Percentiles rank a stretch among this genome's conserved stretches.
phyloP scores from a whole-genome alignment of 345 rosid species.

The Linum tenue region DNA sequence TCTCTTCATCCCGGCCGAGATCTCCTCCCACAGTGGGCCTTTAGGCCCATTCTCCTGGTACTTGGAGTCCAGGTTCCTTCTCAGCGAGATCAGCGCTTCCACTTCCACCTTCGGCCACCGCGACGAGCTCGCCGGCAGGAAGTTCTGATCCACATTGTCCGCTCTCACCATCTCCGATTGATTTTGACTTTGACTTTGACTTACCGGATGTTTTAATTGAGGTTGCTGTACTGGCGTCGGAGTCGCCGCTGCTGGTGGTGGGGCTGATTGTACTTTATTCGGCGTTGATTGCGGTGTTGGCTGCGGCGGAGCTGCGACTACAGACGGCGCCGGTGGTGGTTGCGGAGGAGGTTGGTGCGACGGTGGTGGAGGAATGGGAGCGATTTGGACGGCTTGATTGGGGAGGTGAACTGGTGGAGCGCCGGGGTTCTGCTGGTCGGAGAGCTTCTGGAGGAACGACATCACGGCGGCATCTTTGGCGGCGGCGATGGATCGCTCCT shows the following conservation, averaged over 20 bases:
- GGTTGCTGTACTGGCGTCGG: constrained; percentile 10
- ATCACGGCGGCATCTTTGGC: constrained; percentile 70
- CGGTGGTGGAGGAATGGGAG: constrained; percentile 13
- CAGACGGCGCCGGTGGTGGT: background rate
- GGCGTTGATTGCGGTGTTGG: constrained; percentile 4
- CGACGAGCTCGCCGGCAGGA: constrained; percentile 24
- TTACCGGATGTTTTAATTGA: constrained; percentile 4
- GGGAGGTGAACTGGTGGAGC: background rate
- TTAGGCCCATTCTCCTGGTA: constrained; percentile 62
- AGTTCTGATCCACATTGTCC: constrained; percentile 10
- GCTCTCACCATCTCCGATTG: background rate
- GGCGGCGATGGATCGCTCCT: constrained; percentile 60
- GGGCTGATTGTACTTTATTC: constrained; percentile 9
- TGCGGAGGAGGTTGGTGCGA: constrained; percentile 2
- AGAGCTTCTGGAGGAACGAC: constrained; percentile 56
- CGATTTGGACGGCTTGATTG: background rate
- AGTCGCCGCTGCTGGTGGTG: constrained; percentile 1
- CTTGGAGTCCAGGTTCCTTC: constrained; percentile 37
- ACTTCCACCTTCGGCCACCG: constrained; percentile 69
- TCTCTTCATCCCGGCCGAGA: constrained; percentile 50
- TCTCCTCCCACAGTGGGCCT: constrained; percentile 71
- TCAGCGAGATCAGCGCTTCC: constrained; percentile 40
- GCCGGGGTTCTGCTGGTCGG: constrained; percentile 33
- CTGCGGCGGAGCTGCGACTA: background rate
- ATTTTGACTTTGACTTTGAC: background rate